These are phyloP conservation scores for Albugo laibachii DNA, from an alignment of 352 stramenopile species.

Conservation along the genomic window DNA sequence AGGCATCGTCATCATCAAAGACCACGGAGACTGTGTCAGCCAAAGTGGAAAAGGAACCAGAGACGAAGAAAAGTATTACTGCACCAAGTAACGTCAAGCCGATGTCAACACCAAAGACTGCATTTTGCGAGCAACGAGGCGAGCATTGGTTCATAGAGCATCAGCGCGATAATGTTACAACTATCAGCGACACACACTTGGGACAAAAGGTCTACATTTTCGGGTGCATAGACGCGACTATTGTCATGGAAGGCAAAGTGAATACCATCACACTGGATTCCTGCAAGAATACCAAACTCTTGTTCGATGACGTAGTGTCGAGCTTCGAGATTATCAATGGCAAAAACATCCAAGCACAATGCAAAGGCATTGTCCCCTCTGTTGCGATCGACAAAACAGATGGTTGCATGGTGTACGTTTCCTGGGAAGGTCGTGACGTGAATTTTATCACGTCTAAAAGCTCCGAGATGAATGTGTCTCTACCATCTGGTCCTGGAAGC, in stretches of 20 bases:
- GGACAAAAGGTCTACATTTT: slow-evolving; percentile 95
- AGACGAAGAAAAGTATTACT: slow-evolving; percentile 7
- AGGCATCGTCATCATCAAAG: slow-evolving; percentile 3
- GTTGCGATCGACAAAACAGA: slow-evolving; percentile 99
- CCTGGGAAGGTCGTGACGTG: slow-evolving; percentile 74
- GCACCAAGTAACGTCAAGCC: slow-evolving; percentile 7
- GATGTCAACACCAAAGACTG: slow-evolving; percentile 15
- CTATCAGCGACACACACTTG: slow-evolving; percentile 79
- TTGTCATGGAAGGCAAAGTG: slow-evolving; percentile 94
- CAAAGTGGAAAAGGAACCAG: slow-evolving; percentile 82
- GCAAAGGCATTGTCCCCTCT: slow-evolving; percentile 82
- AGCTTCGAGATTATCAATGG: slow-evolving; percentile 96
- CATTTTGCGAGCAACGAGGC: slow-evolving; percentile 75
- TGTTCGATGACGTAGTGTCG: slow-evolving; percentile 93
- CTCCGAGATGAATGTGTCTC: slow-evolving; percentile 93
- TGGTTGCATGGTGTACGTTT: slow-evolving; percentile 91
- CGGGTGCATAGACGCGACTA: slow-evolving; percentile 84
- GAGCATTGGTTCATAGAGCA: slow-evolving; percentile 96
- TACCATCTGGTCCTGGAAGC: slow-evolving; percentile 58
- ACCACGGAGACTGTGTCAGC: slow-evolving; percentile 95
- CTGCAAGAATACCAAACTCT: slow-evolving; percentile 89
- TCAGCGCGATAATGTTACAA: slow-evolving; percentile 66
- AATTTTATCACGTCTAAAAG: slow-evolving; percentile 93
- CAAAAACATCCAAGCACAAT: slow-evolving; percentile 92
- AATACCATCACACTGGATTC: slow-evolving; percentile 93